Conservation (phyloP, 1,139 yeast species). For the Yamadazyma friedrichii region DNA sequence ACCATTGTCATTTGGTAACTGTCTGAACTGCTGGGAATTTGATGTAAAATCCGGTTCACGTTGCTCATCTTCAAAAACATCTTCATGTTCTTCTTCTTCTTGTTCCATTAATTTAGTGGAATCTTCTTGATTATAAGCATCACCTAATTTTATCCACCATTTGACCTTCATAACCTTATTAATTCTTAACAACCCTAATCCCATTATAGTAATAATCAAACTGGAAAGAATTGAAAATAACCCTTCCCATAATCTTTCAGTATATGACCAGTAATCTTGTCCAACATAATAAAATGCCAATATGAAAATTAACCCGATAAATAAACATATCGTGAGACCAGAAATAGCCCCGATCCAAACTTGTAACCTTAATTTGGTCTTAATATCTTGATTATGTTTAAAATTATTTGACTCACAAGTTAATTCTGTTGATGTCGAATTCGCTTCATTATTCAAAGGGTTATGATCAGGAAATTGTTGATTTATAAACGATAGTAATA, state of each 20-base stretch:
- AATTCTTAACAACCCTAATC: slow-evolving; percentile 78
- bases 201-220: slow-evolving; percentile 83
- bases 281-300: slow-evolving; percentile 75
- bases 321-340: slow-evolving; percentile 72
- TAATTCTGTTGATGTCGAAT: not conserved
- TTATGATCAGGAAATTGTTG: slow-evolving; percentile 31
- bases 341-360: slow-evolving; percentile 81
- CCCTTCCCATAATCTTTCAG: slow-evolving; percentile 94
- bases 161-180: slow-evolving; percentile 60
- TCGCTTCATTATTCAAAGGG: not conserved
- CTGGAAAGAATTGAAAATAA: slow-evolving; percentile 79
- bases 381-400: slow-evolving; percentile 11
- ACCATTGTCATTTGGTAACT: not conserved
- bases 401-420: not conserved
- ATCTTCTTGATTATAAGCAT: slow-evolving; percentile 28
- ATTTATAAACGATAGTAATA: slow-evolving; percentile 74
- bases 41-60: not conserved
- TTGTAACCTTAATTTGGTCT: slow-evolving; percentile 51
- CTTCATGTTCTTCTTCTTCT: slow-evolving; percentile 4
- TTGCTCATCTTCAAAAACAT: slow-evolving; percentile 4
- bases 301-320: slow-evolving; percentile 75
- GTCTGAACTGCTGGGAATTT: not conserved
- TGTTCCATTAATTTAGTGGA: slow-evolving; percentile 5
- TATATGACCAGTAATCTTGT: slow-evolving; percentile 74
- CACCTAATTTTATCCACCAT: slow-evolving; percentile 50